Base-by-base conservation (phyloP, 2,329 filamentous ascomycete species). In the Diatrype stigma region DNA sequence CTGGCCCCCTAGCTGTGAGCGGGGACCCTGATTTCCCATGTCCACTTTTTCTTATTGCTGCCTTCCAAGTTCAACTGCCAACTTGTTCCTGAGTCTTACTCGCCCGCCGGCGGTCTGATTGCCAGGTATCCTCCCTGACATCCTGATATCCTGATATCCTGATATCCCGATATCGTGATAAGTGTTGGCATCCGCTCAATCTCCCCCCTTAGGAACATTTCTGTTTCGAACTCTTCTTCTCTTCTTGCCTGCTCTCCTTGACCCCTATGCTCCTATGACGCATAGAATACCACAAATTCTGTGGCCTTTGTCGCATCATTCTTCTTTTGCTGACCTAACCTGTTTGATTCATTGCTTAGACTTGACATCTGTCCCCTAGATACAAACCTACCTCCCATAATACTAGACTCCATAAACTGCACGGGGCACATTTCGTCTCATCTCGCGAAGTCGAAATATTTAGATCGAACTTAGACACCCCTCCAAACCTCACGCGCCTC, bases 391-490 rank as follows among this genome's bases (percentile, higher is more conserved):
- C 22, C 14, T 44, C 16, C 22, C 6, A 40, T 40, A 22, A 40
- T 40, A 40, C 6, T 40, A 40, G 7, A 19, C 8, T 40, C 17
- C 11, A 1, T 14, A 3, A 11, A 19, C 5, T 40, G 16, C 16
- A 6, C 19, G 6, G n/a, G 17, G 11, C 37, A 17, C 37, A 21
- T 22, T 40, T 40, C 10, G 17, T 19, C 17, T 17, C 3, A 21
- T 30, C 26, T 10, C 10, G 26, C 10, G 26, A 30, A 30, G 10
- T 30, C 26, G 26, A 30, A 30, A 6, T 5, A 30, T n/a, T n/a
- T n/a, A n/a, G n/a, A n/a, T n/a, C n/a, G 10, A 10, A 30, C 26
- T 6, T 30, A 52, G 52, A 51, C 54, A 53, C 50, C 50, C 50
- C 42, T 45, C 48, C 12, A 16, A 19, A 5, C 22, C 14, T 10